Base-by-base conservation (phyloP, 108 stramenopile species). In the Cyclostephanos invisitatus region DNA sequence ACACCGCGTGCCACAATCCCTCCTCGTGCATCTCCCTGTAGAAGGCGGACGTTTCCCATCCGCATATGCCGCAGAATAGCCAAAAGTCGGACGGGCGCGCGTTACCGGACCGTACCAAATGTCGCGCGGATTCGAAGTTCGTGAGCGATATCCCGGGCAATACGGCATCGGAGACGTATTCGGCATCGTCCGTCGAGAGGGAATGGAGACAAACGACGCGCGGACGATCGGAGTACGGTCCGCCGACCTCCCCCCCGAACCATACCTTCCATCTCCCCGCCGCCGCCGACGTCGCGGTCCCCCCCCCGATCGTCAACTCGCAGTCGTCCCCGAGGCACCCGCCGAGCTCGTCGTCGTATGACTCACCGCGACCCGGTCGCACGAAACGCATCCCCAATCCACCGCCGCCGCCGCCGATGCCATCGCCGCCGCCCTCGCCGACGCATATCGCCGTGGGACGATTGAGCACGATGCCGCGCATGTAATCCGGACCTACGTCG, bases 381-480 rank as follows among this genome's bases (percentile, higher is more conserved):
- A 76, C 49, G 61, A 78, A 67, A 28, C 74, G 64, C 77, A 85
- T 77, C n/a, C n/a, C n/a, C n/a, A n/a, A 4, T 11, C 40, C 40
- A 40, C 9, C 40, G 7, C 40, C 40, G 40, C 11, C 40, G 7
- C 40, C 5, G 40, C 40, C 40, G n/a, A n/a, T n/a, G n/a, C n/a
- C n/a, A n/a, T n/a, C n/a, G n/a, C 40, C 40, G 40, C 1, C 3
- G 15, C 83, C 84, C 56, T 86, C 73, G 58, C 69, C 60, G 28
- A 73, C 46, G 47, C 64, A 20, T 78, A 69, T 73, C 68, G 70
- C 67, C 14, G 88, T 91, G 12, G 92, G 92, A 48, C 91, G 74
- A 75, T 92, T 92, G 22, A 92, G 42, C 57, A 92, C 81, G 38
- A 92, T 86, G 10, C 89, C 91, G 50, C 87, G 86, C 12, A 89